phyloP scores from a whole-genome alignment of 345 rosid species.

The Eucalyptus decipiens region DNA sequence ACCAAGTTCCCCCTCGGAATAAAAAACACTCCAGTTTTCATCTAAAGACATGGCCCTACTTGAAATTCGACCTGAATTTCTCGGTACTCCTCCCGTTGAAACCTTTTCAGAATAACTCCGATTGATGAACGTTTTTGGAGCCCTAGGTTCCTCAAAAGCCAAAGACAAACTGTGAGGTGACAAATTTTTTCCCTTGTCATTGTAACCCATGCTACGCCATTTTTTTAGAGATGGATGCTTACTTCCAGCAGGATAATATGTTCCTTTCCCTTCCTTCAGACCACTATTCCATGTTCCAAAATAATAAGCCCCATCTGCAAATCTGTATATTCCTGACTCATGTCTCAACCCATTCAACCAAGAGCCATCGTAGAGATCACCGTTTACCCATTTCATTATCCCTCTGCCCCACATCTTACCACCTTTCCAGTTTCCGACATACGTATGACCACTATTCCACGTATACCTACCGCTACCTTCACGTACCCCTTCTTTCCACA shows the following conservation, averaged over 20 bases:
- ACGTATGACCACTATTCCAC: conserved; percentile 74
- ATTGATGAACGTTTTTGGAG: conserved; percentile 10
- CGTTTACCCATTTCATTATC: conserved; percentile 78
- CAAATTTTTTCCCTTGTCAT: conserved; percentile 23
- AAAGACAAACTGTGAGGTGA: conserved; percentile 33
- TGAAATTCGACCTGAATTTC: conserved; percentile 38
- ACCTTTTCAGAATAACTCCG: conserved; percentile 52
- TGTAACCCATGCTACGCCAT: conserved; percentile 28
- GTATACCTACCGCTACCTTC: conserved; percentile 76
- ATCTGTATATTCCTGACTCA: conserved; percentile 79
- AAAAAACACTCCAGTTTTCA: conserved; percentile 14
- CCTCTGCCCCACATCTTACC: conserved; percentile 87
- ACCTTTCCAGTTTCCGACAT: conserved; percentile 72
- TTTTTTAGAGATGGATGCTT: conserved; percentile 57
- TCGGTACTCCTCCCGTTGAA: conserved; percentile 17
- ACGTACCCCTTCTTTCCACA: conserved; percentile 83
- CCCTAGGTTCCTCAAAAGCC: conserved; percentile 28
- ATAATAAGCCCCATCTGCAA: conserved; percentile 70
- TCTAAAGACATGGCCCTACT: conserved; percentile 25
- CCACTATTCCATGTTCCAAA: conserved; percentile 77
- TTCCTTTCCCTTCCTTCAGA: conserved; percentile 87
- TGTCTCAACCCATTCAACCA: conserved; percentile 76
- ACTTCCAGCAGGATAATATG: conserved; percentile 71
- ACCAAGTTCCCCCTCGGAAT: conserved; percentile 20
- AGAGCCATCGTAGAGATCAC: conserved; percentile 71